Percentiles rank a stretch among this genome's conserved stretches.
Evolutionary conservation across 371 early-diverging fungal species (phyloP).

Genomic region (Syncephalastrum monosporum): DNA sequence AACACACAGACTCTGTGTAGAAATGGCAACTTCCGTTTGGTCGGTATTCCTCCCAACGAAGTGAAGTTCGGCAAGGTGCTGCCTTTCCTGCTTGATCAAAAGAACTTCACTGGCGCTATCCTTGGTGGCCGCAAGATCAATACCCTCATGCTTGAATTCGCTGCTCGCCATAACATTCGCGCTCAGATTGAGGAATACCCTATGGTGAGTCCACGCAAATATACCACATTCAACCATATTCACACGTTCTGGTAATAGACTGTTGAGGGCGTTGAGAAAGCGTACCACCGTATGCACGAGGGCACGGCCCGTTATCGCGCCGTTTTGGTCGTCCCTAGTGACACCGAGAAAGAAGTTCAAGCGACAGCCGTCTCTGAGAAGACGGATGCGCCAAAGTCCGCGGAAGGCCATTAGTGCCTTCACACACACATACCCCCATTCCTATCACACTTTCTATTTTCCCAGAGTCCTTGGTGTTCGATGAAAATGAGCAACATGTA

Average conservation of each 20-base stretch:
- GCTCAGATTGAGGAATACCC: slow-evolving; percentile 49
- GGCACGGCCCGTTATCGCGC: slow-evolving; percentile 36
- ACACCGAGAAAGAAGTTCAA: background rate
- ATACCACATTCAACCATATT: background rate
- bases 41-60: slow-evolving; percentile 48
- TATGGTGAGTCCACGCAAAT: slow-evolving; percentile 13
- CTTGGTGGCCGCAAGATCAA: slow-evolving; percentile 44
- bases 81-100: slow-evolving; percentile 30
- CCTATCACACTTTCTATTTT: too few relatives aligned
- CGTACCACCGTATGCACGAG: slow-evolving; percentile 24
- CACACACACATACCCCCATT: too few relatives aligned
- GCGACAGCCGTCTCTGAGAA: too few relatives aligned
- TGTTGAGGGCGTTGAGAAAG: slow-evolving; percentile 28
- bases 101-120: slow-evolving; percentile 39
- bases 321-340: slow-evolving; percentile 26
- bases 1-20: slow-evolving; percentile 26
- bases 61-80: slow-evolving; percentile 22
- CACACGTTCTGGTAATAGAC: slow-evolving; percentile 13
- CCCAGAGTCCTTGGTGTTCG: too few relatives aligned
- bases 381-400: too few relatives aligned
- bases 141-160: slow-evolving; percentile 50
- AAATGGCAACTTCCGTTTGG: slow-evolving; percentile 49
- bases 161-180: slow-evolving; percentile 48
- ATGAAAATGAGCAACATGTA: too few relatives aligned
- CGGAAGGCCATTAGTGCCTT: too few relatives aligned